Conservation (phyloP, 208 protist species). For the Tetramitus jugosus region DNA sequence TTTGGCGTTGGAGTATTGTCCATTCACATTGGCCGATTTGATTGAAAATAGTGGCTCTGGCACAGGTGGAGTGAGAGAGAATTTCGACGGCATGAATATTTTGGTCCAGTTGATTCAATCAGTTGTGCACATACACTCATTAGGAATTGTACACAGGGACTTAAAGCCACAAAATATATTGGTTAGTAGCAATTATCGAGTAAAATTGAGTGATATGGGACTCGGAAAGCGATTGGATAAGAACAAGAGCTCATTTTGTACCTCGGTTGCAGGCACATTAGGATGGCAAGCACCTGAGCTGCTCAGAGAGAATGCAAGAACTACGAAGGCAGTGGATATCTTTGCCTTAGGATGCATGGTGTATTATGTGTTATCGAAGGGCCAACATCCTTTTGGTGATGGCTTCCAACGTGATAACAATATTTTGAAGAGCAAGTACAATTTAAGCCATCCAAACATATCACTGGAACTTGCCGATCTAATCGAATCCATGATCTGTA, state of each 20-base stretch:
- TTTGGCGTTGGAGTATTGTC: constrained; percentile 38
- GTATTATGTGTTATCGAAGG: constrained; percentile 39
- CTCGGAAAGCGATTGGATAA: constrained; percentile 35
- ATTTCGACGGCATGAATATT: constrained; percentile 27
- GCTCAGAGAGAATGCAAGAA: constrained; percentile 5
- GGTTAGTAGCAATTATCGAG: constrained; percentile 24
- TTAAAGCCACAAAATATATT: constrained; percentile 44
- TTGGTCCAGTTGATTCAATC: constrained; percentile 31
- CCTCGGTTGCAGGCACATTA: constrained; percentile 15
- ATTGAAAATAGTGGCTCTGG: background rate
- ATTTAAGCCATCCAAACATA: constrained; percentile 31
- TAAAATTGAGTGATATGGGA: constrained; percentile 46
- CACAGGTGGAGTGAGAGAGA: too few species aligned
- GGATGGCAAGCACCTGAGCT: constrained; percentile 38
- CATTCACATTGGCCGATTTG: constrained; percentile 16
- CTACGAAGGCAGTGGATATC: constrained; percentile 43
- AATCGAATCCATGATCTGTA: constrained; percentile 26
- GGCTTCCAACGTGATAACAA: constrained; percentile 36
- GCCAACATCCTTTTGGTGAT: constrained; percentile 42
- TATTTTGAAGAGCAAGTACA: constrained; percentile 42
- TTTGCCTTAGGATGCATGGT: constrained; percentile 47
- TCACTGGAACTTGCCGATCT: constrained; percentile 32
- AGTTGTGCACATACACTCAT: constrained; percentile 33
- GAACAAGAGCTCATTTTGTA: constrained; percentile 24
- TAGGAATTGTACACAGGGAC: constrained; percentile 42